Evolutionary conservation across 805 yeast genomes (phyloP), one percentile per base, ranked within the genome.

Genomic region (Pichia thaimueangensis): DNA sequence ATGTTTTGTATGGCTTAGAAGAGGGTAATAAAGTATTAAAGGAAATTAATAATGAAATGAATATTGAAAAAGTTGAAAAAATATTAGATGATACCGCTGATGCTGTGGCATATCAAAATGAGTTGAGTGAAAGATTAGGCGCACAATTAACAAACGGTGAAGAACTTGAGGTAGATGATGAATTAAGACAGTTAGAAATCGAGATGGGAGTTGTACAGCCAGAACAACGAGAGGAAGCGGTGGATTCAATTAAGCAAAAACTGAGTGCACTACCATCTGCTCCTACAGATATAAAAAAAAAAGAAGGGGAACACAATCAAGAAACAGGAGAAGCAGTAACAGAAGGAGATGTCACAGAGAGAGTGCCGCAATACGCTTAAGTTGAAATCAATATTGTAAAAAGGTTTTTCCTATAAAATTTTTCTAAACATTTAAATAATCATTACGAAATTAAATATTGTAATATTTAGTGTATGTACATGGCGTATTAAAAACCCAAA

Each of bases 71-170:
- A 52, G 82, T 88, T n/a, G 96, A 89, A 51, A 73, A 71, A 54
- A 70, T 91, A 3, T 65, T 91, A 74, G 96, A 89, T 59, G 89
- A 86, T 39, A 73, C 85, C 17, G 86, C 82, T 36, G 96, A 86
- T 19, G 95, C 91, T 37, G 69, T 80, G 13, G 70, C 80, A 22
- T 82, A 85, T 55, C 96, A 87, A 55, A 78, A 83, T 39, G 89
- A 85, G 54, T 72, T 84, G 6, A 73, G 78, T 47, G 77, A 74
- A 28, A 58, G 74, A 31, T 61, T 85, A 43, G 70, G 72, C 3
- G 52, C 58, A 15, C 53, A 59, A 17, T 64, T 74, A 57, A 64
- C 69, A 5, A 62, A 68, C 40, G 51, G 66, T 8, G 71, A 72
- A 44, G 86, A 81, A 47, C 70, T 65, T 30, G 88, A 81, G 52